phyloP scores from a whole-genome alignment of 2,329 filamentous ascomycete genomes.

The Pestalotiopsis fici region DNA sequence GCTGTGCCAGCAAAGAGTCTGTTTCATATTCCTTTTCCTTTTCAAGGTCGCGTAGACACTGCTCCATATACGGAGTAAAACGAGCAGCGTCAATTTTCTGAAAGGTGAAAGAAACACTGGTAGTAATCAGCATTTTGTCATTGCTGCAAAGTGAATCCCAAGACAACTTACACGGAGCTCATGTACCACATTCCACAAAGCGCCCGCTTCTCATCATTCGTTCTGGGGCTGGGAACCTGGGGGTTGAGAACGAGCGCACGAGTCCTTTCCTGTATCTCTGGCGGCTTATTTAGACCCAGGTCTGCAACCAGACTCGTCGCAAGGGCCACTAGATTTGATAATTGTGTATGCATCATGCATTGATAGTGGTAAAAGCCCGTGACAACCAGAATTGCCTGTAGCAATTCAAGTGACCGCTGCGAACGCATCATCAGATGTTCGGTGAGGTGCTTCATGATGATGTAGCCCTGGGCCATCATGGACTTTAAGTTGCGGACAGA shows the following conservation, averaged over 20 bases:
- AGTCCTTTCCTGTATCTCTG: slow-evolving; percentile 41
- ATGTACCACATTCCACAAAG: slow-evolving; percentile 57
- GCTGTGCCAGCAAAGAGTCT: slow-evolving; percentile 45
- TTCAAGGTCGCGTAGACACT: slow-evolving; percentile 49
- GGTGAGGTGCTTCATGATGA: slow-evolving; percentile 44
- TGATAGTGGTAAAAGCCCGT: slow-evolving; percentile 56
- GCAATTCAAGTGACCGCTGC: slow-evolving; percentile 49
- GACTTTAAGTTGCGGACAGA: slow-evolving; percentile 47
- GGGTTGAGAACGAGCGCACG: slow-evolving; percentile 43
- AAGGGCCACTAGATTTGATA: slow-evolving; percentile 51
- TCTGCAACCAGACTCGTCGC: slow-evolving; percentile 48
- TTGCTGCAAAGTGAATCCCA: not conserved
- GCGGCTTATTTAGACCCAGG: slow-evolving; percentile 43
- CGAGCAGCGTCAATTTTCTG: slow-evolving; percentile 47
- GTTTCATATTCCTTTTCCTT: slow-evolving; percentile 43
- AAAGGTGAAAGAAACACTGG: slow-evolving; percentile 43
- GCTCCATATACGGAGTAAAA: slow-evolving; percentile 54
- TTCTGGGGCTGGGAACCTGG: slow-evolving; percentile 37
- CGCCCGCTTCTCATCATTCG: slow-evolving; percentile 53
- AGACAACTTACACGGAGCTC: slow-evolving; percentile 47
- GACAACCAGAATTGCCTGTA: slow-evolving; percentile 50
- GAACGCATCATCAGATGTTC: slow-evolving; percentile 51
- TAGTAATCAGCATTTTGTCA: not conserved
- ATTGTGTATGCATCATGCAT: slow-evolving; percentile 52
- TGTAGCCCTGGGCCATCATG: slow-evolving; percentile 52